Conservation (phyloP, 768 basidiomycete species). For the Suillus brevipes region DNA sequence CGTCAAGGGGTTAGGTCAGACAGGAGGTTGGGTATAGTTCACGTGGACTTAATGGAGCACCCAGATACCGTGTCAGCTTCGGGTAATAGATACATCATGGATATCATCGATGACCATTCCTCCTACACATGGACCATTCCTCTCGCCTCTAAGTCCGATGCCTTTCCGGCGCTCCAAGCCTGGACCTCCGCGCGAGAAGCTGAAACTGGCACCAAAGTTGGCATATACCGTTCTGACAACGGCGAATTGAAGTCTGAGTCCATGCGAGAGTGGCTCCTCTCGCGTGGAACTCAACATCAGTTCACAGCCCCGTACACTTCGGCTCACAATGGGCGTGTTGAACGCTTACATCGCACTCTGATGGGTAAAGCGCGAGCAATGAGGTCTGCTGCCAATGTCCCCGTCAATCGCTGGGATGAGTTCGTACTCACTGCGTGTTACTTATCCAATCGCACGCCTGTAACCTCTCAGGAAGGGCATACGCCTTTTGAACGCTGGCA, state of each 20-base stretch:
- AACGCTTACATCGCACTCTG: conserved; percentile 34
- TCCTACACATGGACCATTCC: conserved; percentile 35
- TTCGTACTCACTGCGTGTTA: too few species aligned
- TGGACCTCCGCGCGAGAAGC: conserved; percentile 31
- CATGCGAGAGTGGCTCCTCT: conserved; percentile 16
- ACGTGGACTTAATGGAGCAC: conserved; percentile 7
- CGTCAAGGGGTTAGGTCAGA: neutral
- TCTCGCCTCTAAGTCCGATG: conserved; percentile 21
- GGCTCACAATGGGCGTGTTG: too few species aligned
- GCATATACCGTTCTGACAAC: conserved; percentile 20
- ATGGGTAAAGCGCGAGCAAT: conserved; percentile 32
- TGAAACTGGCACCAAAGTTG: conserved; percentile 19
- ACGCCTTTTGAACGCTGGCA: too few species aligned
- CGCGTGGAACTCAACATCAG: conserved; percentile 12
- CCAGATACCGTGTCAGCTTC: neutral
- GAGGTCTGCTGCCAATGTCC: conserved; percentile 25
- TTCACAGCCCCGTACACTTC: too few species aligned
- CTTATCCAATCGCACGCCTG: too few species aligned
- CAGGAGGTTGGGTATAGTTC: neutral
- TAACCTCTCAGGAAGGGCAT: too few species aligned
- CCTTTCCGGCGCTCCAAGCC: conserved; percentile 21
- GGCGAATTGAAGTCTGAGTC: conserved; percentile 22
- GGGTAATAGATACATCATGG: neutral
- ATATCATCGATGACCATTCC: conserved; percentile 9
- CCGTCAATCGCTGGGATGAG: conserved; percentile 31